A percentile compares a stretch with the other conserved stretches of the same genome.
phyloP scores from a whole-genome alignment of 441 rosid species.

The Erodium texanum region DNA sequence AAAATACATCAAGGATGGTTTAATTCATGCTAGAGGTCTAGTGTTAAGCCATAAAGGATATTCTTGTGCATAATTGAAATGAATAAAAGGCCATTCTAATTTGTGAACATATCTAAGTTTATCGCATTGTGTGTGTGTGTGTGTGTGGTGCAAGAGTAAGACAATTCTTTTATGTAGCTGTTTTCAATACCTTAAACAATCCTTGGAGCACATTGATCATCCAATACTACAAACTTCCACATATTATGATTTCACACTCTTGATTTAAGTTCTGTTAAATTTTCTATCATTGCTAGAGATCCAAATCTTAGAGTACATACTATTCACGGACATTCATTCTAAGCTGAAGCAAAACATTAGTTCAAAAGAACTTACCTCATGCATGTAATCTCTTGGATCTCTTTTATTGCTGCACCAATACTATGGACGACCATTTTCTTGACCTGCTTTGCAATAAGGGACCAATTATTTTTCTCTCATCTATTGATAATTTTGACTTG shows the following conservation, averaged over 20 bases:
- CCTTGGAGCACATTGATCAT: too few relatives aligned
- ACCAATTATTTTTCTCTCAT: not conserved
- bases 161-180: not conserved
- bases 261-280: not conserved
- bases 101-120: too few relatives aligned
- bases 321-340: not conserved
- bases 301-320: not conserved
- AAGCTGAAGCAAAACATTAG: not conserved
- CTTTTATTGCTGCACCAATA: slow-evolving; percentile 54
- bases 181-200: too few relatives aligned
- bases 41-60: too few relatives aligned
- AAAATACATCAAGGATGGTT: too few relatives aligned
- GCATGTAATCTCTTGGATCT: slow-evolving; percentile 69
- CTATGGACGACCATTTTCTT: slow-evolving; percentile 74
- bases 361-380: slow-evolving; percentile 34
- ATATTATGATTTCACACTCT: not conserved
- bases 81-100: too few relatives aligned
- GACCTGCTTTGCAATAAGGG: slow-evolving; percentile 41
- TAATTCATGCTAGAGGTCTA: too few relatives aligned
- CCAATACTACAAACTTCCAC: too few relatives aligned
- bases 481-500: not conserved
- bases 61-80: too few relatives aligned
- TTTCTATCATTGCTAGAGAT: not conserved
- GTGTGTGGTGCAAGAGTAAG: not conserved
- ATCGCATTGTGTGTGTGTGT: not conserved